Evolutionary conservation across 192 early-diverging fungal genomes (phyloP).

Genomic region (Cetraspora pellucida): DNA sequence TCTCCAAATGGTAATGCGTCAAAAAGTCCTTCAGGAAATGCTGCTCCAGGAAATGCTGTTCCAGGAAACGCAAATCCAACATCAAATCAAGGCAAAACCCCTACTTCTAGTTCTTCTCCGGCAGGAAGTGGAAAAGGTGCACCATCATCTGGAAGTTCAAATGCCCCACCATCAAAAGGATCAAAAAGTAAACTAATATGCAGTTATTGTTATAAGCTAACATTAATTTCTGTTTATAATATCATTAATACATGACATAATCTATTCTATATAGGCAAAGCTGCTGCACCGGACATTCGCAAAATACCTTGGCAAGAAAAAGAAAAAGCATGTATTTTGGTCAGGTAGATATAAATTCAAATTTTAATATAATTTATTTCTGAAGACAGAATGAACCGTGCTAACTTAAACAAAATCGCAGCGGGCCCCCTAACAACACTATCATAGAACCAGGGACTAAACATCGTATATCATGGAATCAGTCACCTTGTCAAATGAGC

Average conservation of each 20-base stretch:
- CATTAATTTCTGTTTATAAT: too few relatives aligned
- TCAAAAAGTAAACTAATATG: background rate
- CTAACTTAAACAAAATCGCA: background rate
- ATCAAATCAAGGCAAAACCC: background rate
- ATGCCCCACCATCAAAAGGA: background rate
- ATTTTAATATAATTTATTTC: background rate
- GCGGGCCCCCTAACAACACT: slow-evolving; percentile 9
- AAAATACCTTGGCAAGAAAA: slow-evolving; percentile 23
- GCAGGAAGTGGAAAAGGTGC: too few relatives aligned
- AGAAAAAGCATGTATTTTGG: slow-evolving; percentile 2
- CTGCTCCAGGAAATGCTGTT: too few relatives aligned
- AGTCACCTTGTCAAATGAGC: slow-evolving; percentile 18
- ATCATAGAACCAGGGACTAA: background rate
- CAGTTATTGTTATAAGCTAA: too few relatives aligned
- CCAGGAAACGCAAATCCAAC: too few relatives aligned
- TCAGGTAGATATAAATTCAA: background rate
- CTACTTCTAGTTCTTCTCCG: too few relatives aligned
- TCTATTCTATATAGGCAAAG: background rate
- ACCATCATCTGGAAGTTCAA: background rate
- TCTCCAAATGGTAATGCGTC: background rate
- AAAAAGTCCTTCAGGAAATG: too few relatives aligned
- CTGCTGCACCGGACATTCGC: background rate
- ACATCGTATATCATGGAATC: slow-evolving; percentile 32
- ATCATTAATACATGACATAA: too few relatives aligned
- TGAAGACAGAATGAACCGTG: background rate